These are phyloP conservation scores for Trichoderma atrobrunneum DNA, from an alignment of 2,329 filamentous ascomycete species.

Conservation along the genomic window DNA sequence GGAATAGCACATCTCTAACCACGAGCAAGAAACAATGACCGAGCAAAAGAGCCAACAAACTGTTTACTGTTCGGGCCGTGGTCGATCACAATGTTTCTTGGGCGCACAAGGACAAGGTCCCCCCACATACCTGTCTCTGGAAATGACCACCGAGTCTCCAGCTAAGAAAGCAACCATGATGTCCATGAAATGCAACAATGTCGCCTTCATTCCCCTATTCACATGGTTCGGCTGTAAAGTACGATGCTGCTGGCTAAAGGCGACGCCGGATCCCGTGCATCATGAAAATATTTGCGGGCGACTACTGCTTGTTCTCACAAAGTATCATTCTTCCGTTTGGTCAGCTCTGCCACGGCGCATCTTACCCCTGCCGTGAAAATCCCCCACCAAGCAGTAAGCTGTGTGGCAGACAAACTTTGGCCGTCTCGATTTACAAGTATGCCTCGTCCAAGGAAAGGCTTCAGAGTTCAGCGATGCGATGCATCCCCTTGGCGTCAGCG, in stretches of 20 bases:
- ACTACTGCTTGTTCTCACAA: not conserved
- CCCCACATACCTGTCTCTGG: not conserved
- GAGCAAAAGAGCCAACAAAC: not conserved
- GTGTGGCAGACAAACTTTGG: not conserved
- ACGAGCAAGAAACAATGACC: not conserved
- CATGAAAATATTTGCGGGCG: not conserved
- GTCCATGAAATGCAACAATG: not conserved
- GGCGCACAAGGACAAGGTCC: not conserved
- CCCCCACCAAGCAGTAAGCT: not conserved
- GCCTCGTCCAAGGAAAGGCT: not conserved
- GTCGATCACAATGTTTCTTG: conserved; percentile 13
- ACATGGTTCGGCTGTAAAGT: not conserved
- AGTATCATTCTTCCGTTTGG: conserved; percentile 8
- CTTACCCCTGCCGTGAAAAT: not conserved
- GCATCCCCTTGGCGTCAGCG: not conserved
- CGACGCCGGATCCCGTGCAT: not conserved
- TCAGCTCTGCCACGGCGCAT: not conserved
- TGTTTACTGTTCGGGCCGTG: not conserved
- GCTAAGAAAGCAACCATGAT: conserved; percentile 1
- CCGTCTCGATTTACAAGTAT: not conserved
- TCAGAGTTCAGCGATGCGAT: not conserved
- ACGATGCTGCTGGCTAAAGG: not conserved
- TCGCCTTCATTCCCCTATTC: not conserved
- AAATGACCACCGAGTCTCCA: not conserved
- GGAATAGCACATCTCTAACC: not conserved